Base-by-base conservation (phyloP, 108 stramenopile species). In the Ochromonas danica region DNA sequence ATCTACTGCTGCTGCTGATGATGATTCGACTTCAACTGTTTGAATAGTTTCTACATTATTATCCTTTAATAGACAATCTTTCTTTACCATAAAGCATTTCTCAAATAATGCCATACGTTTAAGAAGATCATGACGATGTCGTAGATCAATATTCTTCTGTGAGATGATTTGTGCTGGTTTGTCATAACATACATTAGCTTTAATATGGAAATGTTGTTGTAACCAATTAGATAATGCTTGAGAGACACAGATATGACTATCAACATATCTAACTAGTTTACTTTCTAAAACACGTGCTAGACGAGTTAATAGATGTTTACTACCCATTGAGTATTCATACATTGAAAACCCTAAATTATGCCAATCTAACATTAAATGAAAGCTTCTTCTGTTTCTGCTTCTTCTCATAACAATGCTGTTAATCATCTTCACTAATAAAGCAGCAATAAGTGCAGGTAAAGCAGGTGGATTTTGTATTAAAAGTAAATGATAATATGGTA, bases 391-490 rank as follows among this genome's bases (percentile, higher is more conserved):
- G n/a, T n/a, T n/a, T n/a, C n/a, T n/a, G n/a, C n/a, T n/a, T n/a
- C n/a, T n/a, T n/a, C n/a, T n/a, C n/a, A n/a, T n/a, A n/a, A n/a
- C n/a, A n/a, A n/a, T n/a, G n/a, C n/a, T n/a, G n/a, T 84, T 79
- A 33, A 84, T n/a, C 17, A 89, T 89, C 77, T 84, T 91, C 60
- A 81, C 82, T 0, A 93, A 27, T 71, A 89, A 89, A 6, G 86
- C 83, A 0, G 94, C 80, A 0, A 88, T 42, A 35, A 99, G 72
- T 0, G 92, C 85, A 0, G 98, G 98, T 51, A 98, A 84, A 1
- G 94, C 90, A 0, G 98, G 98, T 39, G 98, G 98, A 83, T 97
- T 99, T 81, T 99, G 97, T 6, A 97, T 93, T 70, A 99, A 83
- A 42, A 98, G 72, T 38, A 83, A 60, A 30, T 80, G 79, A 1